Conservation (phyloP, 108 stramenopile genomes). For the Fragilaria crotonensis region DNA sequence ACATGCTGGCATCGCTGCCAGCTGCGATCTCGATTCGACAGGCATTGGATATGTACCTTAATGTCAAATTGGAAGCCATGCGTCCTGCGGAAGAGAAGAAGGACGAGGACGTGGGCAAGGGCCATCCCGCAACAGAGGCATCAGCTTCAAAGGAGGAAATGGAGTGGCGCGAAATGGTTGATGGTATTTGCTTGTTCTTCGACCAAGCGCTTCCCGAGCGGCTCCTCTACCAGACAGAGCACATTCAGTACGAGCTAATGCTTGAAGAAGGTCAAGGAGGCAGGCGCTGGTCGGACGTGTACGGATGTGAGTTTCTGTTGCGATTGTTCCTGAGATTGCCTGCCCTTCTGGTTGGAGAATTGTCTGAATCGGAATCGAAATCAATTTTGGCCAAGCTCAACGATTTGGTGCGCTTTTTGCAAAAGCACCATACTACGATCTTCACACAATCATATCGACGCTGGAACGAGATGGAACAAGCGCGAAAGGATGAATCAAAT, state of each 20-base stretch:
- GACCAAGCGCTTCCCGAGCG: conserved; percentile 55
- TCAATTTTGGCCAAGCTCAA: conserved; percentile 51
- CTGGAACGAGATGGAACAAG: conserved; percentile 13
- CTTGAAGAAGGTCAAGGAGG: conserved; percentile 12
- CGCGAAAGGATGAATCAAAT: background rate
- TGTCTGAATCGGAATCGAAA: conserved; percentile 24
- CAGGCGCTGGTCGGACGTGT: conserved; percentile 29
- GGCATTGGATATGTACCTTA: conserved; percentile 39
- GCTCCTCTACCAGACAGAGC: conserved; percentile 54
- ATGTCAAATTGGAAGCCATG: conserved; percentile 24
- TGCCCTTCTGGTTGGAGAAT: conserved; percentile 24
- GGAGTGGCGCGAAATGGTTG: conserved; percentile 65
- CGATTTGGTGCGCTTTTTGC: conserved; percentile 60
- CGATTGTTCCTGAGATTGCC: conserved; percentile 54
- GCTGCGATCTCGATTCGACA: conserved; percentile 37
- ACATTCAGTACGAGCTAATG: conserved; percentile 28
- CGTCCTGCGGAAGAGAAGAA: background rate
- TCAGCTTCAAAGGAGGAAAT: conserved; percentile 13
- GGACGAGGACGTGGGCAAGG: conserved; percentile 7
- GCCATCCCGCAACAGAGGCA: conserved; percentile 7
- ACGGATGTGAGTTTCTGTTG: conserved; percentile 61
- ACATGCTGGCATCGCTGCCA: conserved; percentile 54
- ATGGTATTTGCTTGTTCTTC: conserved; percentile 60
- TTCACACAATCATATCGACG: conserved; percentile 23
- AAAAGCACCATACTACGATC: conserved; percentile 49